A percentile compares a stretch with the other conserved stretches of the same genome.
phyloP scores from a whole-genome alignment of 176 grass and related monocot genomes.

The Oryza longistaminata region DNA sequence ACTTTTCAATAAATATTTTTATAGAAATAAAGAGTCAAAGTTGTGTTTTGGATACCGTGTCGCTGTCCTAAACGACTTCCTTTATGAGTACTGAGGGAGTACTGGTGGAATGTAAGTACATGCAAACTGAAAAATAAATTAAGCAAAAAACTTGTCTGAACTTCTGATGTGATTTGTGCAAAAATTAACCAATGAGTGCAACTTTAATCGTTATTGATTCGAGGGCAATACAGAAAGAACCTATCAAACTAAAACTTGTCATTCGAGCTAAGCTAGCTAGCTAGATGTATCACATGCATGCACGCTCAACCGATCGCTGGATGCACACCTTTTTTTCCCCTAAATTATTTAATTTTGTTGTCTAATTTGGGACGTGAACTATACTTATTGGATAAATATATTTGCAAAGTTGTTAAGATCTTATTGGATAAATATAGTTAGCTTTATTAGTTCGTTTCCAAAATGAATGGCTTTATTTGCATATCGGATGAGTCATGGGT shows the following conservation, averaged over 20 bases:
- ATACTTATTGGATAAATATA: background rate
- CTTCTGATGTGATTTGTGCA: background rate
- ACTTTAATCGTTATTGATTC: background rate
- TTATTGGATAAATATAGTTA: background rate
- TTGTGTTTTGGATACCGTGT: too few species aligned
- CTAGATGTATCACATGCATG: too few species aligned
- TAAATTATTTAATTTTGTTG: background rate
- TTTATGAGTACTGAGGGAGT: too few species aligned
- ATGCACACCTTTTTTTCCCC: background rate
- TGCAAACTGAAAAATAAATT: background rate
- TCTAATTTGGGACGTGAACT: background rate
- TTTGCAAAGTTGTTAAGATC: background rate
- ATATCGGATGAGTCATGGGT: too few species aligned
- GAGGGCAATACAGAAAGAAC: background rate
- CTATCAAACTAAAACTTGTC: background rate
- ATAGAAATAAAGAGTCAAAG: too few species aligned
- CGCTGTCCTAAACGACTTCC: too few species aligned
- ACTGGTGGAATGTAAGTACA: too few species aligned
- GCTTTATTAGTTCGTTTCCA: background rate
- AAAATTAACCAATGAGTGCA: background rate
- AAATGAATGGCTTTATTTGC: background rate
- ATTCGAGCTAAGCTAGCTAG: background rate
- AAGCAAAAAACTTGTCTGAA: background rate
- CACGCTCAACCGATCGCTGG: too few species aligned
- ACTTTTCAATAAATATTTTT: too few species aligned